Conservation (phyloP, 306 rosid species). For the Casuarina glauca region DNA sequence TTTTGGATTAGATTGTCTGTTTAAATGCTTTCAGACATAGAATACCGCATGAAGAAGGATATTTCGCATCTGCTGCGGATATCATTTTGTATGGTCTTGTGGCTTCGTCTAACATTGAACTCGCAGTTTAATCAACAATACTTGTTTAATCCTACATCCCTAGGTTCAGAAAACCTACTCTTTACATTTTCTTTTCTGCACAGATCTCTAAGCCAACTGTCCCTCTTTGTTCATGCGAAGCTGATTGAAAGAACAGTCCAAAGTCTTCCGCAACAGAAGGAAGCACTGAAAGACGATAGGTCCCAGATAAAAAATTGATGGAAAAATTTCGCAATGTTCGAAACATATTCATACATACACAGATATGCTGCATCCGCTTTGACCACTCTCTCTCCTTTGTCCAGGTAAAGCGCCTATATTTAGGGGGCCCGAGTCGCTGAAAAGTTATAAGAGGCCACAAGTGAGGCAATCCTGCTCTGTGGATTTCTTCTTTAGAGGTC, state of each 20-base stretch:
- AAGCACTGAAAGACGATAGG: slow-evolving; percentile 20
- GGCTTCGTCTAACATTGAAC: no score
- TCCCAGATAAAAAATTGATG: not conserved
- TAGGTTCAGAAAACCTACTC: not conserved
- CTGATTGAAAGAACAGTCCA: slow-evolving; percentile 22
- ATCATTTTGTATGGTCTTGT: no score
- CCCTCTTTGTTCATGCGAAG: not conserved
- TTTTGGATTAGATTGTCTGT: not conserved
- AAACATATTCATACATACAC: no score
- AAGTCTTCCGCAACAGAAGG: slow-evolving; percentile 51
- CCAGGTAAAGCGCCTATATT: not conserved
- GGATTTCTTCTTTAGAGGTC: slow-evolving; percentile 20
- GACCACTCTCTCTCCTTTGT: not conserved
- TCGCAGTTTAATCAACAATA: no score
- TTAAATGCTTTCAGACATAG: no score
- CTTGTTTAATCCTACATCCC: not conserved
- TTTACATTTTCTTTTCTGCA: not conserved
- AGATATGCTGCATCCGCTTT: no score
- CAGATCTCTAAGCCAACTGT: slow-evolving; percentile 22
- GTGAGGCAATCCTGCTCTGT: slow-evolving; percentile 14
- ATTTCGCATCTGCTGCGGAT: no score
- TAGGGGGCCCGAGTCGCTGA: slow-evolving; percentile 9
- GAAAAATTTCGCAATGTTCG: not conserved
- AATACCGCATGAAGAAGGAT: no score
- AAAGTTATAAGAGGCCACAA: slow-evolving; percentile 5